A percentile compares a stretch with the other conserved stretches of the same genome.
Evolutionary conservation across 345 rosid genomes (phyloP).

Genomic region (Capsella bursapastoris): DNA sequence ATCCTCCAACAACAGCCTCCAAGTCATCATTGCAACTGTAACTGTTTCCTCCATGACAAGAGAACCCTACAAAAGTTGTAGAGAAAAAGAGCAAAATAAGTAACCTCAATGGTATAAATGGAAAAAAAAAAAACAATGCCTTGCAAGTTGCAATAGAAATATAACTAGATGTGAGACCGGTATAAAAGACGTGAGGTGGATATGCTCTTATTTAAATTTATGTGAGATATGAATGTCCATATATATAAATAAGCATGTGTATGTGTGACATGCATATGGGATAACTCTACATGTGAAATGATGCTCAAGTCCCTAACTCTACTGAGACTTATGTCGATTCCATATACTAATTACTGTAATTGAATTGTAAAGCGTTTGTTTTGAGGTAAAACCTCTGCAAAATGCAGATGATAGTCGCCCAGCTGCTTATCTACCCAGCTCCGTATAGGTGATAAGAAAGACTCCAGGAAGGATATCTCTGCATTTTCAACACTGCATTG

Average conservation of each 20-base stretch:
- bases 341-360: conserved; percentile 17
- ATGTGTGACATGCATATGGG: conserved; percentile 12
- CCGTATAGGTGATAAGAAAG: conserved; percentile 84
- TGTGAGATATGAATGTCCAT: neutral
- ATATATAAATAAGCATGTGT: neutral
- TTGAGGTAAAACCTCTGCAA: conserved; percentile 72
- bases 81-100: conserved; percentile 24
- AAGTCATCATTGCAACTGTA: conserved; percentile 79
- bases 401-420: conserved; percentile 88
- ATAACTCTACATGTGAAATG: conserved; percentile 15
- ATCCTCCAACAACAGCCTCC: conserved; percentile 91
- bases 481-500: conserved; percentile 65
- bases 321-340: conserved; percentile 8
- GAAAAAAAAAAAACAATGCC: conserved; percentile 27
- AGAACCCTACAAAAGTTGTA: conserved; percentile 56
- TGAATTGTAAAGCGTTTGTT: neutral
- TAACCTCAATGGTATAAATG: conserved; percentile 2
- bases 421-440: conserved; percentile 91
- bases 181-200: conserved; percentile 17
- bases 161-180: conserved; percentile 6
- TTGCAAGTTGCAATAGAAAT: conserved; percentile 8
- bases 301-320: conserved; percentile 13
- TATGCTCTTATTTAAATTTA: neutral
- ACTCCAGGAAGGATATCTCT: conserved; percentile 75
- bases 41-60: conserved; percentile 75